phyloP scores from a whole-genome alignment of 495 filamentous ascomycete genomes.

The Rostrohypoxylon terebratum region DNA sequence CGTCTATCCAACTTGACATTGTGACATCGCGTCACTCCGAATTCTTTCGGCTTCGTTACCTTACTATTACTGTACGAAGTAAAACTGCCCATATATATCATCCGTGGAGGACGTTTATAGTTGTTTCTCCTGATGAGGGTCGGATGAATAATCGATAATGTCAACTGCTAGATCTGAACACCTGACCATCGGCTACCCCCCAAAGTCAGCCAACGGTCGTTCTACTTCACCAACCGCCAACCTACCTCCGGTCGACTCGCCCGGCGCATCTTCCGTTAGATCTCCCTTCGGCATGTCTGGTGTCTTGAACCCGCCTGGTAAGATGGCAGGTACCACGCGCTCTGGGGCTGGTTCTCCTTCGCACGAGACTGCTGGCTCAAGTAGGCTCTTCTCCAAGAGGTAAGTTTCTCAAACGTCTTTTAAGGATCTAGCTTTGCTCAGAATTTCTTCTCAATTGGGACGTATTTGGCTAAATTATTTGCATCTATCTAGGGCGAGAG shows the following conservation, averaged over 20 bases:
- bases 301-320: slow-evolving; percentile 70
- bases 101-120: slow-evolving; percentile 49
- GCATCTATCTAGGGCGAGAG: slow-evolving; percentile 74
- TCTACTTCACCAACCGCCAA: slow-evolving; percentile 89
- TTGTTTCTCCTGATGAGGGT: slow-evolving; percentile 58
- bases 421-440: background rate
- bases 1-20: slow-evolving; percentile 30
- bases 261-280: slow-evolving; percentile 73
- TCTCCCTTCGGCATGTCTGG: slow-evolving; percentile 79
- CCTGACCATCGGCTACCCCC: slow-evolving; percentile 76
- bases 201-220: slow-evolving; percentile 68
- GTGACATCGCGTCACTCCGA: slow-evolving; percentile 40
- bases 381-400: slow-evolving; percentile 89
- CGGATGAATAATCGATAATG: slow-evolving; percentile 86
- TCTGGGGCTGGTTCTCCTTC: slow-evolving; percentile 97
- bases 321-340: slow-evolving; percentile 79
- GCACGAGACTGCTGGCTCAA: slow-evolving; percentile 81
- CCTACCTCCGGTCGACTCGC: slow-evolving; percentile 86
- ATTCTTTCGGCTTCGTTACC: slow-evolving; percentile 36
- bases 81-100: slow-evolving; percentile 45
- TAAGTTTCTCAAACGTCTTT: slow-evolving; percentile 58
- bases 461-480: slow-evolving; percentile 36
- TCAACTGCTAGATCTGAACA: slow-evolving; percentile 87
- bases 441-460: slow-evolving; percentile 7
- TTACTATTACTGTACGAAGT: slow-evolving; percentile 34